Evolutionary conservation across 805 yeast genomes (phyloP).

Genomic region (Teunomyces gatunensis): DNA sequence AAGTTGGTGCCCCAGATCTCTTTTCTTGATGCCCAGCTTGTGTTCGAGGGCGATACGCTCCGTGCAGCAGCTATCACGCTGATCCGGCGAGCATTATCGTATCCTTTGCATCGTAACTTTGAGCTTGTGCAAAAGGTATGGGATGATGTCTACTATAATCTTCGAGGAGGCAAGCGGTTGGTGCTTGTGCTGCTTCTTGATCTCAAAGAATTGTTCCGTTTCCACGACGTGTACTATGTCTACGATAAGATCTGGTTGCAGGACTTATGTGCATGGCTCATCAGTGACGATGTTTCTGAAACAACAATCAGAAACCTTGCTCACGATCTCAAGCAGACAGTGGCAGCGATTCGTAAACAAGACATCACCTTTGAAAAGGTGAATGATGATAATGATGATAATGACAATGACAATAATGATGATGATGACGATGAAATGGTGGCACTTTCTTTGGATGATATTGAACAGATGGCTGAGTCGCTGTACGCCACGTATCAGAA

Average conservation of each 20-base stretch:
- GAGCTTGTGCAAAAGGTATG: slow-evolving; percentile 59
- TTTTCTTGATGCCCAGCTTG: slow-evolving; percentile 61
- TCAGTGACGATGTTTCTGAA: slow-evolving; percentile 59
- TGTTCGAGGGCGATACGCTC: slow-evolving; percentile 36
- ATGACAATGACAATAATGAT: slow-evolving; percentile 32
- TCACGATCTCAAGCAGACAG: slow-evolving; percentile 54
- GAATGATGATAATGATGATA: slow-evolving; percentile 24
- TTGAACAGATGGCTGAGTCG: slow-evolving; percentile 56
- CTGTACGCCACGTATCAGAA: slow-evolving; percentile 17
- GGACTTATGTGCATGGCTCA: slow-evolving; percentile 75
- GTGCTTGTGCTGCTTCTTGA: slow-evolving; percentile 60
- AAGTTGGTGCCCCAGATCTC: slow-evolving; percentile 77
- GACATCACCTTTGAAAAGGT: slow-evolving; percentile 57
- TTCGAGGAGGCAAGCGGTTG: slow-evolving; percentile 67
- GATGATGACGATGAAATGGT: slow-evolving; percentile 29
- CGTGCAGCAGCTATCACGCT: slow-evolving; percentile 57
- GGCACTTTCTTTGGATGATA: slow-evolving; percentile 50
- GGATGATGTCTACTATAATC: slow-evolving; percentile 66
- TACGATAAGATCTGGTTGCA: slow-evolving; percentile 75
- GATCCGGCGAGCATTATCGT: slow-evolving; percentile 69
- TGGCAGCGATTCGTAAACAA: slow-evolving; percentile 34
- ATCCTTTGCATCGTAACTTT: slow-evolving; percentile 77
- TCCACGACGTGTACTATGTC: slow-evolving; percentile 80
- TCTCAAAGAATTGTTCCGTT: slow-evolving; percentile 70
- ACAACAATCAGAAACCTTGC: slow-evolving; percentile 60